A percentile compares a stretch with the other conserved stretches of the same genome.
These are phyloP conservation scores for Colletotrichum karsti DNA, from an alignment of 2,329 filamentous ascomycete genomes.

Conservation along the genomic window DNA sequence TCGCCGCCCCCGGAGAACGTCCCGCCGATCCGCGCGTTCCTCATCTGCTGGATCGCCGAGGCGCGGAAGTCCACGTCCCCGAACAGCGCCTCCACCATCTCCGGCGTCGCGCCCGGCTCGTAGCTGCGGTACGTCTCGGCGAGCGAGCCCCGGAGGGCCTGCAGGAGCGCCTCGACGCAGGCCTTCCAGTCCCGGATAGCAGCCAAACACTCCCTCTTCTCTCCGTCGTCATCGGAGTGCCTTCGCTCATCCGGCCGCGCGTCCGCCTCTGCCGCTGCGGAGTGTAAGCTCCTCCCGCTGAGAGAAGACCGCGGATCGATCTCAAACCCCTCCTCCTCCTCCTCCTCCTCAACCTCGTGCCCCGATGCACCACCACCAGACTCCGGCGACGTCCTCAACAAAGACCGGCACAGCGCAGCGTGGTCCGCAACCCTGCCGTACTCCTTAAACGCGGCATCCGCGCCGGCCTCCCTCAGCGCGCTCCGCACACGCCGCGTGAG, in stretches of 20 bases:
- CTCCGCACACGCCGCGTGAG: constrained; percentile 45
- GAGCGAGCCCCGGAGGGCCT: constrained; percentile 50
- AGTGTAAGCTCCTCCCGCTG: constrained; percentile 24
- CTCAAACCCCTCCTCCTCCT: too few relatives aligned
- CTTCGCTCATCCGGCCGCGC: not conserved
- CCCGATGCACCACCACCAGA: not conserved
- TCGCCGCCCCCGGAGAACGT: constrained; percentile 52
- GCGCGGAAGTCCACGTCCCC: constrained; percentile 50
- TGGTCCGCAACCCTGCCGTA: constrained; percentile 48
- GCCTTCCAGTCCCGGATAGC: constrained; percentile 54
- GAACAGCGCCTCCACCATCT: constrained; percentile 53
- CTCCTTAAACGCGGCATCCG: constrained; percentile 54
- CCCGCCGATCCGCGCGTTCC: constrained; percentile 52
- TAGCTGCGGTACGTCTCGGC: constrained; percentile 54
- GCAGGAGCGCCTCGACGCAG: constrained; percentile 50
- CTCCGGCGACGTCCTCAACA: not conserved
- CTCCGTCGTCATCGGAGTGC: constrained; percentile 26
- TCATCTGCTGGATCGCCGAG: constrained; percentile 53
- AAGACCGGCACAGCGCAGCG: not conserved
- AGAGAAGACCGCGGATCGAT: not conserved
- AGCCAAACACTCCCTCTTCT: constrained; percentile 40
- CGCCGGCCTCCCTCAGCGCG: constrained; percentile 41
- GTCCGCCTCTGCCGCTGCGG: not conserved
- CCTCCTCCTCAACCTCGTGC: not conserved
- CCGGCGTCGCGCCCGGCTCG: constrained; percentile 50